A percentile compares a stretch with the other conserved stretches of the same genome.
These are phyloP conservation scores for Xylaria venustula DNA, from an alignment of 495 filamentous ascomycete genomes.

Conservation along the genomic window DNA sequence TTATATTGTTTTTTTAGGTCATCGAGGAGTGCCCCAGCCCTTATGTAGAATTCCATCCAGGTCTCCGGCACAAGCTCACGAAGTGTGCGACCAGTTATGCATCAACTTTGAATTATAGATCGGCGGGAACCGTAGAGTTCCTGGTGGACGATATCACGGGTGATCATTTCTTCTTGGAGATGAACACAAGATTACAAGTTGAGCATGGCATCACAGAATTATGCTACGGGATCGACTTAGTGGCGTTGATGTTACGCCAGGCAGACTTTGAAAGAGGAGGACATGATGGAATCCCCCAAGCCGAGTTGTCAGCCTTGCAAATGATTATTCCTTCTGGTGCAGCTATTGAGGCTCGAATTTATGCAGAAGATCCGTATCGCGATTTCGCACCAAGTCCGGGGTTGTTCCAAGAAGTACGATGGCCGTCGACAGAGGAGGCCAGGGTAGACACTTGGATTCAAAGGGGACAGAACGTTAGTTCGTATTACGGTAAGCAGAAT, in stretches of 20 bases:
- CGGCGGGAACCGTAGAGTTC: conserved; percentile 64
- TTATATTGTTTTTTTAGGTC: conserved; percentile 11
- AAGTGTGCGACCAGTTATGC: conserved; percentile 52
- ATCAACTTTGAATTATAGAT: conserved; percentile 54
- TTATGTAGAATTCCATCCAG: conserved; percentile 42
- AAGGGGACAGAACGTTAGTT: conserved; percentile 51
- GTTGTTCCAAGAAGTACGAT: conserved; percentile 54
- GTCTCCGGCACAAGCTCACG: conserved; percentile 47
- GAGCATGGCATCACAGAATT: conserved; percentile 66
- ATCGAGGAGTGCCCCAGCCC: conserved; percentile 41
- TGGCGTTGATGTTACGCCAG: conserved; percentile 42
- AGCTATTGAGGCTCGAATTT: conserved; percentile 60
- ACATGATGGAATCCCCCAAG: conserved; percentile 14
- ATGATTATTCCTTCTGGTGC: conserved; percentile 10
- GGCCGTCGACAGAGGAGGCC: conserved; percentile 35
- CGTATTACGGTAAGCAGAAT: conserved; percentile 48
- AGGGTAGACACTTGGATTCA: conserved; percentile 65
- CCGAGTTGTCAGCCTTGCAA: conserved; percentile 12
- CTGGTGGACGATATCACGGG: conserved; percentile 59
- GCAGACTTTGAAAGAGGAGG: conserved; percentile 17
- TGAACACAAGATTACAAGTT: conserved; percentile 68
- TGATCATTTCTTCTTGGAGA: conserved; percentile 65
- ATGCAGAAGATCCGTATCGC: conserved; percentile 59
- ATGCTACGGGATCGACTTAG: conserved; percentile 59
- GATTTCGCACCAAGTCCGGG: conserved; percentile 59